These are phyloP conservation scores for Streptanthus diversifolius DNA, from an alignment of 345 rosid species.

Conservation along the genomic window DNA sequence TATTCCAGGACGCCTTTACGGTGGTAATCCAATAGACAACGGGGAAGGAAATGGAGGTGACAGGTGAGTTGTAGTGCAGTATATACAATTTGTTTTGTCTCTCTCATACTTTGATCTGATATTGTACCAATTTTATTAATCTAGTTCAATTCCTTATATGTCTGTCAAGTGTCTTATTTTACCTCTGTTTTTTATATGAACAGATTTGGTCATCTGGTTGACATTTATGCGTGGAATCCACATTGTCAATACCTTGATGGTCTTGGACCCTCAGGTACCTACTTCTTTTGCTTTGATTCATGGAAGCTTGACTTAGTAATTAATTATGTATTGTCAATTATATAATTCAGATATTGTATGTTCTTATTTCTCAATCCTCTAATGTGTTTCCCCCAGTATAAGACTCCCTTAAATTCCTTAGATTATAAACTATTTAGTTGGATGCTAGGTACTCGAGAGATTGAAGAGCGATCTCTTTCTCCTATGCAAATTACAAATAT, in stretches of 20 bases:
- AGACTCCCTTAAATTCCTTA: neutral
- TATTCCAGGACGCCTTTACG: slow-evolving; percentile 94
- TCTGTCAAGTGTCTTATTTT: neutral
- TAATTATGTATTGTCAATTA: neutral
- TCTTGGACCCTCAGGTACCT: slow-evolving; percentile 78
- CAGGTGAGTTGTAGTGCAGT: slow-evolving; percentile 50
- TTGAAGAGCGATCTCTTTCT: neutral
- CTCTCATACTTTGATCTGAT: slow-evolving; percentile 6
- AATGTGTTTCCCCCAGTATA: neutral
- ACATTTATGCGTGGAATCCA: slow-evolving; percentile 88
- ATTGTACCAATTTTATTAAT: neutral
- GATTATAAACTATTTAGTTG: neutral
- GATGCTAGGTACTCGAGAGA: slow-evolving; percentile 14
- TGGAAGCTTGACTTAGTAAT: neutral
- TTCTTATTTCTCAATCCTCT: neutral
- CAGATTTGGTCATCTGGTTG: slow-evolving; percentile 91
- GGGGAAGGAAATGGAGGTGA: slow-evolving; percentile 87
- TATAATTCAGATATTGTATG: neutral
- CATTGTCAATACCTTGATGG: slow-evolving; percentile 94
- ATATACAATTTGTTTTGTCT: neutral
- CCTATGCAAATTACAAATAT: neutral
- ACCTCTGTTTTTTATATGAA: slow-evolving; percentile 6
- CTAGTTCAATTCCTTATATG: neutral
- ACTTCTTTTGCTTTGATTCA: neutral
- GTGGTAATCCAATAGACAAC: slow-evolving; percentile 77